A percentile compares a stretch with the other conserved stretches of the same genome.
Evolutionary conservation across 805 yeast species (phyloP).

Genomic region (Starmerella scarabaei): DNA sequence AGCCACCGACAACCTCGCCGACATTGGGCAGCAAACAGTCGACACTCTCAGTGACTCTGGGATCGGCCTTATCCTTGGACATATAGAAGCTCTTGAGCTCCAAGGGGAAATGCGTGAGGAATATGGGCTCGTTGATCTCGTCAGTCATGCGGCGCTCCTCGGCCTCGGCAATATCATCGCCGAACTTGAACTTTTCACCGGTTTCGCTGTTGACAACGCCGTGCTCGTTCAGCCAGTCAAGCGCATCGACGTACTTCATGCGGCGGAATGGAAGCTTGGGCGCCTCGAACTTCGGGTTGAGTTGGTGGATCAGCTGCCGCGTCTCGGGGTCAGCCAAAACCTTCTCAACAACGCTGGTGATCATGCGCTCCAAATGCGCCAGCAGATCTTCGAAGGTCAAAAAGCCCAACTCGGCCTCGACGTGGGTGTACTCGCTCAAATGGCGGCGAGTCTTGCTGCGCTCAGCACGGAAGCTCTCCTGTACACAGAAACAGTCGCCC

Average conservation of each 20-base stretch:
- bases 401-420: constrained; percentile 89
- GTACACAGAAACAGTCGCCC: constrained; percentile 95
- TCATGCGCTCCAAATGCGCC: constrained; percentile 67
- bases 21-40: constrained; percentile 98
- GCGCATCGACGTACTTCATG: constrained; percentile 79
- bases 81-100: constrained; percentile 97
- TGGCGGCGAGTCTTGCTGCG: constrained; percentile 98
- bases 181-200: constrained; percentile 82
- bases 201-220: constrained; percentile 81
- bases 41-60: constrained; percentile 92
- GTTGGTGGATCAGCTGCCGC: constrained; percentile 76
- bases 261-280: constrained; percentile 83
- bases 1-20: constrained; percentile 98
- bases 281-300: constrained; percentile 80
- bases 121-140: constrained; percentile 79
- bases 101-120: constrained; percentile 88
- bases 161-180: constrained; percentile 99
- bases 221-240: constrained; percentile 93
- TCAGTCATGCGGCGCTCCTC: constrained; percentile 99
- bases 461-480: constrained; percentile 98
- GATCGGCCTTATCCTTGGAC: constrained; percentile 82
- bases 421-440: constrained; percentile 89
- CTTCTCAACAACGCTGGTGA: constrained; percentile 55
- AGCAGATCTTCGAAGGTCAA: constrained; percentile 76
- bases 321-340: constrained; percentile 83